Conservation (phyloP, 192 early-diverging fungal species). For the Rhizophagus prolifer region DNA sequence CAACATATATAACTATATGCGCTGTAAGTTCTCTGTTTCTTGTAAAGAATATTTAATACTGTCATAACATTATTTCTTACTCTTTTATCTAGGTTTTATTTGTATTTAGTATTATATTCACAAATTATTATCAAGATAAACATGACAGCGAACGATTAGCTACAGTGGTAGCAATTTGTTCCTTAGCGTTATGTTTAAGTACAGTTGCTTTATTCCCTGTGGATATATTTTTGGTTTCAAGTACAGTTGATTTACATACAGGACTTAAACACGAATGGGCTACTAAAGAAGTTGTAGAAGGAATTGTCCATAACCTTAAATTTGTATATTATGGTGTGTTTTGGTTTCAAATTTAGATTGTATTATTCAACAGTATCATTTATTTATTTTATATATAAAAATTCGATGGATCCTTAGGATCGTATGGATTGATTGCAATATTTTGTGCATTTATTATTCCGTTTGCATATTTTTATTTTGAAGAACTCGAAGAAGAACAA, state of each 20-base stretch:
- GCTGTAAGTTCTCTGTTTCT: not conserved
- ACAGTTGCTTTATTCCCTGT: conserved; percentile 54
- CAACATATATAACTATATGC: not conserved
- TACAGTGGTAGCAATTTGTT: conserved; percentile 48
- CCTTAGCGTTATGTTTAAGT: conserved; percentile 47
- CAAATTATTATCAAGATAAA: conserved; percentile 51
- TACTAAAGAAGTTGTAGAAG: conserved; percentile 45
- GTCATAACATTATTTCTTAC: too few relatives aligned
- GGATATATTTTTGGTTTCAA: conserved; percentile 61
- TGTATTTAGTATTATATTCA: conserved; percentile 48
- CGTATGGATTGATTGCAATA: conserved; percentile 48
- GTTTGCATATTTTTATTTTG: conserved; percentile 63
- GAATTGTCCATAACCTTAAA: conserved; percentile 40
- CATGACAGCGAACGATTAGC: conserved; percentile 53
- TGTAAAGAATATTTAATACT: not conserved
- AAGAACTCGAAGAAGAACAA: conserved; percentile 52
- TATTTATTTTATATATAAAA: not conserved
- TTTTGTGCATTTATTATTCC: conserved; percentile 56
- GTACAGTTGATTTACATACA: conserved; percentile 47
- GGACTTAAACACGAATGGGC: conserved; percentile 61
- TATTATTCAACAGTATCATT: not conserved
- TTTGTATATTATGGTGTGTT: conserved; percentile 51
- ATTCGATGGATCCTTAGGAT: conserved; percentile 32
- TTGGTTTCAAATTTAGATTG: not conserved
- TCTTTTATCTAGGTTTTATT: conserved; percentile 38